Base-by-base conservation (phyloP, 192 early-diverging fungal genomes). In the Mortierella hygrophila region DNA sequence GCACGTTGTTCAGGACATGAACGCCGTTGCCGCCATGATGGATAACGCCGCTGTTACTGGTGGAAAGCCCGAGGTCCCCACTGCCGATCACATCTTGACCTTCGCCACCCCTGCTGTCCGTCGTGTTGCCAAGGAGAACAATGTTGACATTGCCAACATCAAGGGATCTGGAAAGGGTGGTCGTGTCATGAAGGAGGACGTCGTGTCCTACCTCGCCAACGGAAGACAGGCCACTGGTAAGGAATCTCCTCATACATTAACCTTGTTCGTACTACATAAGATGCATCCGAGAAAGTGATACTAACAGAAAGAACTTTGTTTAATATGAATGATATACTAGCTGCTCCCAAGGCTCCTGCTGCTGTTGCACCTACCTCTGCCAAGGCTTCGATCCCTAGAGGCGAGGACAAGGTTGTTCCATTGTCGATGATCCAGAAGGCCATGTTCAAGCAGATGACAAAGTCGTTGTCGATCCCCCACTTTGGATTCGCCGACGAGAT, bases 391-490 rank as follows among this genome's bases (percentile, higher is more conserved):
- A 76, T 85, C 20, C 71, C 91, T 11, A 60, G 88, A 7, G 89
- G 83, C 8, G 80, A 90, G 65, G 96, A 96, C 83, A 89, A 83
- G 20, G 71, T 92, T 3, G 85, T 90, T 41, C 90, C 95, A n/a
- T 92, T 99, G 68, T 93, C 92, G n/a, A 88, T 91, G 65, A 95
- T 98, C 60, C 97, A 99, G 91, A 97, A 97, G 78, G 96, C 96
- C 82, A 99, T 99, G 98, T 99, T 97, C 93, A 96, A 96, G 81
- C 90, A 90, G 42, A 99, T 99, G 97, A 97, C 98, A 11, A 93
- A 93, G 52, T 97, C 98, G 4, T 93, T 98, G 6, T 57, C 90
- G 3, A 98, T 99, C 68, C 98, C 98, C 2, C 97, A 99, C 89
- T 97, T 99, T 90, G 94, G 97, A 21, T 99, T 93, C 92, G 94